A percentile compares a stretch with the other conserved stretches of the same genome.
phyloP scores from a whole-genome alignment of 2,329 filamentous ascomycete genomes.

The Claviceps maximensis region DNA sequence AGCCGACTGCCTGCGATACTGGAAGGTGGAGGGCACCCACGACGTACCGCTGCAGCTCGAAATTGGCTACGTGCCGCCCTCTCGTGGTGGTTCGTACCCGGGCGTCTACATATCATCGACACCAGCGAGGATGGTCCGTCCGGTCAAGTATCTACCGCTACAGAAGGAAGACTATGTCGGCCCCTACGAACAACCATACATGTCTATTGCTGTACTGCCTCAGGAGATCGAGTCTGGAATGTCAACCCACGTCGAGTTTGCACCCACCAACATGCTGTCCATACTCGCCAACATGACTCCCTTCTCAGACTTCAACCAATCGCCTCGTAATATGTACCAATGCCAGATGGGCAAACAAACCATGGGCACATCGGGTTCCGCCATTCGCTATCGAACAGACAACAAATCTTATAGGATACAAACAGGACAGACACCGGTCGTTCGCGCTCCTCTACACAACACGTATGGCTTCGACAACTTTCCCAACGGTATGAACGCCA shows the following conservation, averaged over 20 bases:
- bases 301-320: constrained; percentile 98
- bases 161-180: constrained; percentile 81
- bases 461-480: constrained; percentile 97
- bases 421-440: constrained; percentile 89
- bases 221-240: constrained; percentile 77
- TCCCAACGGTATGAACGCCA: constrained; percentile 87
- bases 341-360: constrained; percentile 99
- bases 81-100: constrained; percentile 86
- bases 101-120: constrained; percentile 89
- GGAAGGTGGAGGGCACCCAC: constrained; percentile 85
- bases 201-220: constrained; percentile 91
- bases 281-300: constrained; percentile 98
- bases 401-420: constrained; percentile 95
- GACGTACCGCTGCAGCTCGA: constrained; percentile 73
- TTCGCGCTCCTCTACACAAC: constrained; percentile 84
- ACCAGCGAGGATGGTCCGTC: constrained; percentile 74
- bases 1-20: constrained; percentile 76
- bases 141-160: constrained; percentile 81
- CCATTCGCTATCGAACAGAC: constrained; percentile 76
- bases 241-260: constrained; percentile 86
- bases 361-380: constrained; percentile 90
- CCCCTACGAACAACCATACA: constrained; percentile 91
- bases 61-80: constrained; percentile 80
- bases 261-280: constrained; percentile 91
- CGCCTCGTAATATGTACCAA: constrained; percentile 97